Percentiles rank a stretch among this genome's conserved stretches.
These are phyloP conservation scores for Jimgerdemannia lactiflua DNA, from an alignment of 192 early-diverging fungal species.

Conservation along the genomic window DNA sequence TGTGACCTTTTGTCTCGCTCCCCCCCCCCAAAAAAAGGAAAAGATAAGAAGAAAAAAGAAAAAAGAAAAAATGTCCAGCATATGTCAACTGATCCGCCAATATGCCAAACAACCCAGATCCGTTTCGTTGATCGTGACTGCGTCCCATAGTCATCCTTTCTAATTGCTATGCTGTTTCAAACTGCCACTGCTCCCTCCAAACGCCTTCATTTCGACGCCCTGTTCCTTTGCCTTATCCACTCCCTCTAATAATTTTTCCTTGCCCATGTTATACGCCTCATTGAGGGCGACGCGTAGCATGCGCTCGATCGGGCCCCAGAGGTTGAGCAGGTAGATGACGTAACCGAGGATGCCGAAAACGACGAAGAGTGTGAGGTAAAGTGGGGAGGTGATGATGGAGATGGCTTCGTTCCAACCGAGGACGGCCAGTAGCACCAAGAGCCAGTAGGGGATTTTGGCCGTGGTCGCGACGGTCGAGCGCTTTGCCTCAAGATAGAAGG, in stretches of 20 bases:
- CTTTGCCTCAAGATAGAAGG: constrained; percentile 94
- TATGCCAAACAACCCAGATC: not conserved
- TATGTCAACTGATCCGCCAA: not conserved
- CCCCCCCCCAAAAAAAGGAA: not conserved
- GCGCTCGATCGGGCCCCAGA: constrained; percentile 63
- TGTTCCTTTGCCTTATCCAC: constrained; percentile 27
- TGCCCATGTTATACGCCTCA: constrained; percentile 36
- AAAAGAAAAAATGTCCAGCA: not conserved
- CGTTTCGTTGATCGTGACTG: not conserved
- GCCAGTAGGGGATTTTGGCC: constrained; percentile 84
- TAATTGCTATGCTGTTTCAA: not conserved
- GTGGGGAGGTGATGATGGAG: constrained; percentile 78
- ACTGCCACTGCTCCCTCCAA: not conserved
- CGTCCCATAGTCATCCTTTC: not conserved
- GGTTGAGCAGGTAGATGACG: constrained; percentile 60
- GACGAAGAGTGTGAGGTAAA: constrained; percentile 69
- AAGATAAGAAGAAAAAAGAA: not conserved
- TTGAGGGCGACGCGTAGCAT: constrained; percentile 32
- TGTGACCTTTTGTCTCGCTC: too few relatives aligned
- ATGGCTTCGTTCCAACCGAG: constrained; percentile 98
- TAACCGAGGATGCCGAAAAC: constrained; percentile 57
- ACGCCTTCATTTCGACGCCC: constrained; percentile 1
- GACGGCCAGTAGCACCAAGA: constrained; percentile 70
- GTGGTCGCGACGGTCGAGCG: constrained; percentile 87
- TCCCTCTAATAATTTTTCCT: constrained; percentile 25